Evolutionary conservation across 257 asterid species (phyloP), one percentile per base, ranked within the genome.

Genomic region (Eustoma russellianum): DNA sequence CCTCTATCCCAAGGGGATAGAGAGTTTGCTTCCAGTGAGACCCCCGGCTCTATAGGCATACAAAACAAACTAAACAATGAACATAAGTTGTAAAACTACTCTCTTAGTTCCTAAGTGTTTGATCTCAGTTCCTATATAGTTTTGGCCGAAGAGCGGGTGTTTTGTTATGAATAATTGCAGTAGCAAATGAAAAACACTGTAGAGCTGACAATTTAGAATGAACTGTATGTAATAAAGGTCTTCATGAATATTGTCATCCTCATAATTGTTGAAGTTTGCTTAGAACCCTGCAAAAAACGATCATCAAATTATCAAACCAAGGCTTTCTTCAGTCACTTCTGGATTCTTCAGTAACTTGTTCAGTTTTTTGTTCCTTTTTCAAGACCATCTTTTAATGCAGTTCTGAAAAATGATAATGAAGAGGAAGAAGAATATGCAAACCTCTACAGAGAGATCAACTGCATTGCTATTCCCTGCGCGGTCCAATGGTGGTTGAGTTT

Each of bases 111-210:
- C 30, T 24, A 24, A 24, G 3, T 24, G 3, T 52, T 40, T 53
- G 17, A 48, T 66, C 55, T 82, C 82, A 77, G 52, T 68, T 67
- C 72, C 79, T 74, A 66, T 78, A 78, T 81, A 75, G 61, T 65
- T 82, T 73, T 43, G 84, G 62, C 24, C 73, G 71, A 70, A 79
- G 79, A 43, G 56, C 34, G 9, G 83, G 79, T 56, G 70, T 81
- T 11, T 56, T 81, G 40, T 81, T 71, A 73, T 92, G 98, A 60
- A 88, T 70, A 66, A 88, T 68, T 5, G 98, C 93, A 34, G 77
- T 77, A 58, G 95, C 90, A 46, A 92, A 79, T 6, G 94, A 85
- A 3, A 92, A 85, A 0, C 77, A 76, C 84, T 92, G 98, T 68
- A 92, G 69, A 17, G 75, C 69, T 46, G 98, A 88, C 43, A 92